phyloP scores from a whole-genome alignment of 305 asterid genomes.

The Vinca major region DNA sequence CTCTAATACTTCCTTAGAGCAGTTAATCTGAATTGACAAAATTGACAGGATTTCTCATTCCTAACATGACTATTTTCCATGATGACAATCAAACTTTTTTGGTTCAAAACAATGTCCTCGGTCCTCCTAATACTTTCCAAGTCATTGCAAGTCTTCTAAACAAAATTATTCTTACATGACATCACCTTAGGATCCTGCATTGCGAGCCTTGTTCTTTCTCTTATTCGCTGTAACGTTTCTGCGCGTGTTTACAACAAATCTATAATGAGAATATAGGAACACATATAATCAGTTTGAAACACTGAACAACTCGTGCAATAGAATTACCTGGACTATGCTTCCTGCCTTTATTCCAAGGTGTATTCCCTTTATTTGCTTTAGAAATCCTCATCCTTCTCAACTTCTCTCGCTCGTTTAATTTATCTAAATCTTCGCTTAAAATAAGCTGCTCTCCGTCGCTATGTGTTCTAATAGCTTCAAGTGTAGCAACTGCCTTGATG shows the following conservation, averaged over 20 bases:
- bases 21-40: neutral
- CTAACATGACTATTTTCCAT: neutral
- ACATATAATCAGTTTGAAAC: neutral
- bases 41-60: neutral
- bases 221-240: slow-evolving; percentile 75
- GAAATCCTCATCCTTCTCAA: slow-evolving; percentile 91
- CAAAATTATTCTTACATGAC: slow-evolving; percentile 51
- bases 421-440: slow-evolving; percentile 37
- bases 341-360: slow-evolving; percentile 93
- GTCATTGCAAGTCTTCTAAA: neutral
- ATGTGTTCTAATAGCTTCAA: slow-evolving; percentile 37
- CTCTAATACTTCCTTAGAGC: neutral
- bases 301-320: slow-evolving; percentile 1
- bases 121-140: slow-evolving; percentile 2
- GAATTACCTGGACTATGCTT: slow-evolving; percentile 76
- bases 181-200: slow-evolving; percentile 99
- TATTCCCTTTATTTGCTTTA: slow-evolving; percentile 83
- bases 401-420: slow-evolving; percentile 52
- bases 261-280: neutral
- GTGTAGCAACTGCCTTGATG: slow-evolving; percentile 61
- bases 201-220: slow-evolving; percentile 81
- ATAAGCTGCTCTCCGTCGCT: slow-evolving; percentile 24
- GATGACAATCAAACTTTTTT: too few species aligned
- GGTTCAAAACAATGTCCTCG: neutral
- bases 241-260: slow-evolving; percentile 24